Conservation (phyloP, 2,329 filamentous ascomycete species). For the Cryphonectria parasitica region DNA sequence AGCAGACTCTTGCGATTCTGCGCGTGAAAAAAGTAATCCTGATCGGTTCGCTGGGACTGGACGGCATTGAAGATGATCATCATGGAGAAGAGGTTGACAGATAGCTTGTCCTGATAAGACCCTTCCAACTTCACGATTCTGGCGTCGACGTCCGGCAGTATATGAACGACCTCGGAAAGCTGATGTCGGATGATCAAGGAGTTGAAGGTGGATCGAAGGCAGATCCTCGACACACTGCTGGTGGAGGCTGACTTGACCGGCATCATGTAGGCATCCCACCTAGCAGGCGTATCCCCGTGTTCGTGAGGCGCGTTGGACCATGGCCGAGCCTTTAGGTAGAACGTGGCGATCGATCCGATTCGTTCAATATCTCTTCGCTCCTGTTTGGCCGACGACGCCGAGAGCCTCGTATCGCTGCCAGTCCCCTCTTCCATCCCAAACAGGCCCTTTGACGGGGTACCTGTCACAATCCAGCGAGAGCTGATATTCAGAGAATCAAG, state of each 20-base stretch:
- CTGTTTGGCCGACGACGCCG: conserved; percentile 49
- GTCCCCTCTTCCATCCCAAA: conserved; percentile 67
- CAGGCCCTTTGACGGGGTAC: conserved; percentile 83
- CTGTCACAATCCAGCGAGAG: conserved; percentile 85
- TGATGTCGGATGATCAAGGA: conserved; percentile 81
- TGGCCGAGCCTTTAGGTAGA: conserved; percentile 77
- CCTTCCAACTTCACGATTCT: conserved; percentile 75
- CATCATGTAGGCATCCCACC: conserved; percentile 77
- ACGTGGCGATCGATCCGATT: conserved; percentile 65
- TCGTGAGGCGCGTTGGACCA: conserved; percentile 69
- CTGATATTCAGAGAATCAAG: conserved; percentile 64
- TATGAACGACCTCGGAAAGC: conserved; percentile 69
- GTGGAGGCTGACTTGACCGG: conserved; percentile 55
- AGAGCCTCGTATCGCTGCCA: conserved; percentile 28
- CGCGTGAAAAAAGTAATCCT: conserved; percentile 87
- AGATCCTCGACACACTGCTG: conserved; percentile 61
- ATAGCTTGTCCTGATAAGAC: conserved; percentile 82
- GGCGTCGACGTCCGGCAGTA: conserved; percentile 73
- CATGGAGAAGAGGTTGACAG: conserved; percentile 82
- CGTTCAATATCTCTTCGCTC: conserved; percentile 69
- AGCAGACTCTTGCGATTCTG: conserved; percentile 70
- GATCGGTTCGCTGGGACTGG: conserved; percentile 80
- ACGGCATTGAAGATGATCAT: conserved; percentile 85
- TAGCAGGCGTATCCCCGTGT: conserved; percentile 60
- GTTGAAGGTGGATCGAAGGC: conserved; percentile 72